Conservation (phyloP, 768 basidiomycete genomes). For the Mycena haematopus region DNA sequence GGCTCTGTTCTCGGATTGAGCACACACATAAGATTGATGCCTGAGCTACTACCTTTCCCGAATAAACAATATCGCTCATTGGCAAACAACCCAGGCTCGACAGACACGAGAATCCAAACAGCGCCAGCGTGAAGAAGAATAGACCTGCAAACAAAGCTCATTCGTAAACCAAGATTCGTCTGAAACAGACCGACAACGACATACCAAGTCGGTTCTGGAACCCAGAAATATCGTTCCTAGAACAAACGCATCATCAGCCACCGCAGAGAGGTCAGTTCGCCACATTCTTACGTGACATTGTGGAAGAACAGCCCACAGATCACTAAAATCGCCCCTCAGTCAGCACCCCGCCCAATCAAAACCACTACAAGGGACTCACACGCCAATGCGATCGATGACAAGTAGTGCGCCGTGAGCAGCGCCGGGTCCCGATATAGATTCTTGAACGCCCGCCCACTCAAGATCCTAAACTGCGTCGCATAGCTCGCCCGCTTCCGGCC, state of each 20-base stretch:
- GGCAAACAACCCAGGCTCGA: constrained; percentile 94
- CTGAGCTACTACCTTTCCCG: constrained; percentile 82
- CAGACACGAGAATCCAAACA: constrained; percentile 97
- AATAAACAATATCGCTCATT: constrained; percentile 98
- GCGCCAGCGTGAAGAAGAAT: constrained; percentile 96
- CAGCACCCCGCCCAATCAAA: constrained; percentile 39
- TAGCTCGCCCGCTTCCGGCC: constrained; percentile 84
- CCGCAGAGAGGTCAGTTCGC: neutral
- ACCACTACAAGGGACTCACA: constrained; percentile 52
- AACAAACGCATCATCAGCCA: constrained; percentile 9
- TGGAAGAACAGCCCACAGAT: constrained; percentile 95
- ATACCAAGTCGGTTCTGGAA: constrained; percentile 95
- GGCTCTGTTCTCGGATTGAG: constrained; percentile 48
- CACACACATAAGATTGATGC: neutral
- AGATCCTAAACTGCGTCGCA: constrained; percentile 89
- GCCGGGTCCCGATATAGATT: constrained; percentile 96
- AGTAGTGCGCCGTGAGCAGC: constrained; percentile 88
- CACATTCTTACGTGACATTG: constrained; percentile 68
- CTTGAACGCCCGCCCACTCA: constrained; percentile 97
- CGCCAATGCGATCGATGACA: constrained; percentile 83
- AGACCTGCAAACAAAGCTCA: constrained; percentile 57
- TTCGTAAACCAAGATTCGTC: neutral
- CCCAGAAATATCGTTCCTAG: constrained; percentile 91
- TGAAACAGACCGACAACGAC: constrained; percentile 23
- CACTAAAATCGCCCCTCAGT: constrained; percentile 54